Conservation (phyloP, 2,329 filamentous ascomycete genomes). For the Fusarium sp. region DNA sequence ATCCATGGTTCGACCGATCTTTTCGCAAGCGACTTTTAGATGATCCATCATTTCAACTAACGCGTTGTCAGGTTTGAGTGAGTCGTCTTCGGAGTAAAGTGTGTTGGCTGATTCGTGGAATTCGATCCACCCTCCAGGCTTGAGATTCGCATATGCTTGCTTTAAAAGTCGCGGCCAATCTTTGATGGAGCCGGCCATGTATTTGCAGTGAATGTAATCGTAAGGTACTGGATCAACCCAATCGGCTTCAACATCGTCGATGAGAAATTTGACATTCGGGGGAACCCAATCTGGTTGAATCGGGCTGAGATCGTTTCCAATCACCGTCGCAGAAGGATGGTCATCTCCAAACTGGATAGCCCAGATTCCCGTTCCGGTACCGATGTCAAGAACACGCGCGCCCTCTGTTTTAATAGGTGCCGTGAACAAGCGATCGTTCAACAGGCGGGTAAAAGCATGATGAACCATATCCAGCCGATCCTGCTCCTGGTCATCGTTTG, state of each 20-base stretch:
- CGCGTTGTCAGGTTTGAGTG: constrained; percentile 52
- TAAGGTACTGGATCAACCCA: constrained; percentile 56
- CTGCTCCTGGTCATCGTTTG: constrained; percentile 55
- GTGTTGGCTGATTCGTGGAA: constrained; percentile 56
- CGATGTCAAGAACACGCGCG: constrained; percentile 58
- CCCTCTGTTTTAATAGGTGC: constrained; percentile 53
- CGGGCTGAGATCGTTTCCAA: constrained; percentile 56
- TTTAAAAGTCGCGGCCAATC: constrained; percentile 46
- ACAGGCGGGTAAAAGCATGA: constrained; percentile 49
- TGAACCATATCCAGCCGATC: constrained; percentile 56
- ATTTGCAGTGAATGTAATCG: constrained; percentile 53
- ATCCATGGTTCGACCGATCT: constrained; percentile 48
- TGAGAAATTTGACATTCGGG: constrained; percentile 67
- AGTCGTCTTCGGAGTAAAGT: constrained; percentile 54
- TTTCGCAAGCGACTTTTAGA: constrained; percentile 43
- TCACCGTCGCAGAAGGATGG: constrained; percentile 51
- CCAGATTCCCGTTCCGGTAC: constrained; percentile 62
- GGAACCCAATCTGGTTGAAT: constrained; percentile 63
- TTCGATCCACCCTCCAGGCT: constrained; percentile 62
- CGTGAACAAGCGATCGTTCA: constrained; percentile 52
- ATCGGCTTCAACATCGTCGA: constrained; percentile 69
- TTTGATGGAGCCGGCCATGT: constrained; percentile 51
- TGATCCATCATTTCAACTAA: constrained; percentile 48
- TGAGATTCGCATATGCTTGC: constrained; percentile 52
- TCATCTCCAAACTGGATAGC: constrained; percentile 58